Evolutionary conservation across 306 rosid species (phyloP).

Genomic region (Pueraria montana): DNA sequence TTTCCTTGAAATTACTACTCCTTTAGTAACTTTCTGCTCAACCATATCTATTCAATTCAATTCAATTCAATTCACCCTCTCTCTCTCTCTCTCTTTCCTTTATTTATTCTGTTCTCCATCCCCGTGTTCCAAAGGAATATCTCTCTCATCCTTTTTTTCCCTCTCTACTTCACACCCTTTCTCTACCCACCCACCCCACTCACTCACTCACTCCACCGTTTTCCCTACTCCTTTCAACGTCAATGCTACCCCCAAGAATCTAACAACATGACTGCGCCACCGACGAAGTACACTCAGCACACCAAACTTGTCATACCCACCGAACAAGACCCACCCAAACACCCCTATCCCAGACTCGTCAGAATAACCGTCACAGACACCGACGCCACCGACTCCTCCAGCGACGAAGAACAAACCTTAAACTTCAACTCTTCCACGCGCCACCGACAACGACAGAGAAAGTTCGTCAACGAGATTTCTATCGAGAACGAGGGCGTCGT

Average conservation of each 20-base stretch:
- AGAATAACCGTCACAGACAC: slow-evolving; percentile 76
- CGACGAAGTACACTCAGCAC: slow-evolving; percentile 58
- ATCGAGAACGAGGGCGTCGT: slow-evolving; percentile 54
- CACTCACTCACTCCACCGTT: neutral
- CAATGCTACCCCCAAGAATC: slow-evolving; percentile 48
- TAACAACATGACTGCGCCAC: slow-evolving; percentile 42
- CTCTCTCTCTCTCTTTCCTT: slow-evolving; percentile 15
- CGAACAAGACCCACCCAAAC: neutral
- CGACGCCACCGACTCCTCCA: slow-evolving; percentile 89
- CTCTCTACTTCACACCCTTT: slow-evolving; percentile 5
- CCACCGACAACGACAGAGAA: slow-evolving; percentile 63
- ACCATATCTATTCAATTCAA: slow-evolving; percentile 43
- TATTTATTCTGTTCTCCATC: slow-evolving; percentile 54
- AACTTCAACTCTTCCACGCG: slow-evolving; percentile 26
- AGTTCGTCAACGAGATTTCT: slow-evolving; percentile 75
- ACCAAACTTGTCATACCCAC: slow-evolving; percentile 50
- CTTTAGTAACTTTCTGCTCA: slow-evolving; percentile 52
- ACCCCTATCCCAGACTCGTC: slow-evolving; percentile 57
- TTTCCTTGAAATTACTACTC: slow-evolving; percentile 67
- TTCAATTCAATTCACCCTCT: slow-evolving; percentile 29
- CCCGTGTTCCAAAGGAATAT: neutral
- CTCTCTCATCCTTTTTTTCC: slow-evolving; percentile 3
- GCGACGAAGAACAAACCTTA: slow-evolving; percentile 74
- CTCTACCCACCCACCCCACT: neutral
- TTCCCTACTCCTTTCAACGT: slow-evolving; percentile 60